Evolutionary conservation across 805 yeast genomes (phyloP).

Genomic region (Yamadazyma phyllophila): DNA sequence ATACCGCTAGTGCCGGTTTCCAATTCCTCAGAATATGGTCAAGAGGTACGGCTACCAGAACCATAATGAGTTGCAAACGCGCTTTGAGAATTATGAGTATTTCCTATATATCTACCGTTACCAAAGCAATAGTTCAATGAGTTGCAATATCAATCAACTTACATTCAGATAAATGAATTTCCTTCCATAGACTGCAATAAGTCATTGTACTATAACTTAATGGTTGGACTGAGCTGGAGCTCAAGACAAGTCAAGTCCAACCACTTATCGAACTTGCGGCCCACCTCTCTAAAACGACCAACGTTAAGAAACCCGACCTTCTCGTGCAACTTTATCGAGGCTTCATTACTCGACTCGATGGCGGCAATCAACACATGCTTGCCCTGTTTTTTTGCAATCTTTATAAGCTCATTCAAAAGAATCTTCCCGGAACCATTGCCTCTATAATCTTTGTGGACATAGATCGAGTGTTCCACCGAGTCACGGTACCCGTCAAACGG

Average conservation of each 20-base stretch:
- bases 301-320: constrained; percentile 4
- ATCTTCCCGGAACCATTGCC: constrained; percentile 2
- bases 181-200: too few relatives aligned
- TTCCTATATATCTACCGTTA: too few relatives aligned
- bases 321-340: background rate
- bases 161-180: too few relatives aligned
- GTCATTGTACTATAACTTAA: constrained; percentile 2
- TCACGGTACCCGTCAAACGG: constrained; percentile 5
- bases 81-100: too few relatives aligned
- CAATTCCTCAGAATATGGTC: too few relatives aligned
- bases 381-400: constrained; percentile 1
- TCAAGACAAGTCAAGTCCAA: constrained; percentile 6
- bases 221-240: background rate
- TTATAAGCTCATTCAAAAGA: constrained; percentile 4
- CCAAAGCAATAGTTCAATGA: too few relatives aligned
- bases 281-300: constrained; percentile 4
- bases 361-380: constrained; percentile 5
- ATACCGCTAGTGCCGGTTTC: background rate
- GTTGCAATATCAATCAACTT: too few relatives aligned
- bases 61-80: too few relatives aligned
- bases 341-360: constrained; percentile 1
- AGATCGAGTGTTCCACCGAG: constrained; percentile 6
- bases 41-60: too few relatives aligned
- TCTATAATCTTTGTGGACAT: constrained; percentile 4
- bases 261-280: constrained; percentile 3